Conservation (phyloP, 805 yeast species). For the Scheffersomyces coipomensis region DNA sequence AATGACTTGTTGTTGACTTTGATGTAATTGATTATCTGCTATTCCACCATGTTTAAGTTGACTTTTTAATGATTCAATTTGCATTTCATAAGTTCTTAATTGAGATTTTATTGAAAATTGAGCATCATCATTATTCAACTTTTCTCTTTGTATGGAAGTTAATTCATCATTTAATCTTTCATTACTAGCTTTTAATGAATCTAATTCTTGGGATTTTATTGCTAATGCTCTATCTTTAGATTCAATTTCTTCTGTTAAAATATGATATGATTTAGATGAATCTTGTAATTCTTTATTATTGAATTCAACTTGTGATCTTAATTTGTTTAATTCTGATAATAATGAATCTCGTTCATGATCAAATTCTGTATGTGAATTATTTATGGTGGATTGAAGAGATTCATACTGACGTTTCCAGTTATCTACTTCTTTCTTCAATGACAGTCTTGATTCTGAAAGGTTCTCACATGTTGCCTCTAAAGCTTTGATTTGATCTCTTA, state of each 20-base stretch:
- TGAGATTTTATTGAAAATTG: neutral
- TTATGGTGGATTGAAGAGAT: neutral
- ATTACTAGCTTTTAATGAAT: neutral
- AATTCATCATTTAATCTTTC: neutral
- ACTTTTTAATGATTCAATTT: neutral
- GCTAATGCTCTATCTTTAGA: neutral
- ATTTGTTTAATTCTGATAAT: neutral
- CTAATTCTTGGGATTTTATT: neutral
- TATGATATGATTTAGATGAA: neutral
- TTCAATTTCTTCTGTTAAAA: neutral
- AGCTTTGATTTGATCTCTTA: neutral
- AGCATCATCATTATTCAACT: constrained; percentile 13
- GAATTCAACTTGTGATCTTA: neutral
- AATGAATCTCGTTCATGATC: neutral
- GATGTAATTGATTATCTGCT: neutral
- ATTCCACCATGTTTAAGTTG: neutral
- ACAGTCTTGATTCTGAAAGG: neutral
- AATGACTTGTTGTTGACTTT: neutral
- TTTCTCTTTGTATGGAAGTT: constrained; percentile 12
- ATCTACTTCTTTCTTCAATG: neutral
- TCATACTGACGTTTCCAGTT: neutral
- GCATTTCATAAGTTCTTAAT: neutral
- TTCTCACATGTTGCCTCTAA: neutral
- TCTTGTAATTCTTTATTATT: neutral
- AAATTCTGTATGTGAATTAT: neutral